These are phyloP conservation scores for Sugiyamaella sp. DNA, from an alignment of 1,139 yeast species.

Conservation along the genomic window DNA sequence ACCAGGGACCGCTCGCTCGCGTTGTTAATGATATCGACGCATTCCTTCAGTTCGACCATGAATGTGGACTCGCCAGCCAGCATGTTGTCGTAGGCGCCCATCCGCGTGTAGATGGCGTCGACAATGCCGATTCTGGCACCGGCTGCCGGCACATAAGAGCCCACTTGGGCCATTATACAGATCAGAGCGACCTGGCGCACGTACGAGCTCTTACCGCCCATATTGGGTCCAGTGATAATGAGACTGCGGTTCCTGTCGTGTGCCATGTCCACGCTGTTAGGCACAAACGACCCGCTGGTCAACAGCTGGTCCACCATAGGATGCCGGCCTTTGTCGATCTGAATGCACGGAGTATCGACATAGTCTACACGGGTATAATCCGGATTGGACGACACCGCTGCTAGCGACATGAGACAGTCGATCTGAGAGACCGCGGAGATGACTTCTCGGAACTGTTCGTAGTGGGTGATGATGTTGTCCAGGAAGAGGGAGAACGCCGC, in stretches of 20 bases:
- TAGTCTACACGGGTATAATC: conserved; percentile 61
- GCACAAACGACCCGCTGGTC: conserved; percentile 53
- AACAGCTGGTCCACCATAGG: conserved; percentile 71
- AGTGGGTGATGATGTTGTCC: conserved; percentile 48
- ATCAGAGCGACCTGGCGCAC: conserved; percentile 65
- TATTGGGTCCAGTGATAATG: conserved; percentile 72
- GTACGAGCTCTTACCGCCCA: conserved; percentile 79
- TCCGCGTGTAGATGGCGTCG: conserved; percentile 53
- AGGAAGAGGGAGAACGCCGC: conserved; percentile 58
- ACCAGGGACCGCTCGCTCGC: conserved; percentile 58
- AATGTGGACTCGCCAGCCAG: conserved; percentile 72
- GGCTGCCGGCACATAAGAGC: conserved; percentile 77
- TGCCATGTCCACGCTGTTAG: conserved; percentile 65
- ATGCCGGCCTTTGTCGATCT: conserved; percentile 65
- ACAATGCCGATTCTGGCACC: conserved; percentile 60
- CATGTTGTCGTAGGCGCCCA: conserved; percentile 78
- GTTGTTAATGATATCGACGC: conserved; percentile 56
- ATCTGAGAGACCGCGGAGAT: conserved; percentile 59
- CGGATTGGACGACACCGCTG: conserved; percentile 58
- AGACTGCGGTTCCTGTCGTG: conserved; percentile 50
- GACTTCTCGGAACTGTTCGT: conserved; percentile 54
- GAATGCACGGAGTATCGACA: conserved; percentile 49
- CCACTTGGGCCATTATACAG: conserved; percentile 82
- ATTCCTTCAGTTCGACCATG: conserved; percentile 73
- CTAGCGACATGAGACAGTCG: conserved; percentile 76